Percentiles rank a stretch among this genome's conserved stretches.
Evolutionary conservation across 225 moss, liverwort and hornwort species (phyloP).

Genomic region (Rhytidiadelphus loreus): DNA sequence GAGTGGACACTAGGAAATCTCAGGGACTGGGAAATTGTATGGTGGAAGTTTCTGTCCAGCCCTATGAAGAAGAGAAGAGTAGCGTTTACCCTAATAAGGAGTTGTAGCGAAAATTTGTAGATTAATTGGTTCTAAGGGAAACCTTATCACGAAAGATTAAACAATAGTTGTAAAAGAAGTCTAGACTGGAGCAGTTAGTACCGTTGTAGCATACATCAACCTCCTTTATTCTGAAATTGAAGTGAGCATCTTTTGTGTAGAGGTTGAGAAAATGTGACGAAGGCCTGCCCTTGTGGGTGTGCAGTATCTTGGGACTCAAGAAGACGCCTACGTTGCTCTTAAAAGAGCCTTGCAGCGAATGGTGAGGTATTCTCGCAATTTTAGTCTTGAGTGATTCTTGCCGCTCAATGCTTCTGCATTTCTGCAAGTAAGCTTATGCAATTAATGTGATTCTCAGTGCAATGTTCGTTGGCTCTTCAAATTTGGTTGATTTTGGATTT

Average conservation of each 20-base stretch:
- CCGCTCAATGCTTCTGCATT: background rate
- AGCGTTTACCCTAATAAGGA: background rate
- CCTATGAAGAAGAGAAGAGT: background rate
- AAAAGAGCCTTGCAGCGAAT: slow-evolving; percentile 53
- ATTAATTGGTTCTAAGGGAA: background rate
- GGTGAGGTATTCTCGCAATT: slow-evolving; percentile 37
- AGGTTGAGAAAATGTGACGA: background rate
- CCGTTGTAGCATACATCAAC: background rate
- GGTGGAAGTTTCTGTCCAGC: background rate
- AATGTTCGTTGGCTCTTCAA: background rate
- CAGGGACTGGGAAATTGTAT: background rate
- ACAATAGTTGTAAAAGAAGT: background rate
- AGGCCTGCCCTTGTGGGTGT: background rate
- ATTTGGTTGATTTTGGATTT: background rate
- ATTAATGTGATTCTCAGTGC: background rate
- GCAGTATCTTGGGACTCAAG: slow-evolving; percentile 62
- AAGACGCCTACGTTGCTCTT: slow-evolving; percentile 49
- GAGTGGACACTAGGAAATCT: background rate
- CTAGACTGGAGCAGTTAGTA: background rate
- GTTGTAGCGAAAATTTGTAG: background rate
- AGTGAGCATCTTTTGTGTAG: background rate
- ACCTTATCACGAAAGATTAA: background rate
- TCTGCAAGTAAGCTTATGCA: background rate
- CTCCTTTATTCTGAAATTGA: background rate
- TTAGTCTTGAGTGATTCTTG: background rate